Percentiles rank a stretch among this genome's conserved stretches.
These are phyloP conservation scores for Colletotrichum neosansevieriae DNA, from an alignment of 2,329 filamentous ascomycete species.

Conservation along the genomic window DNA sequence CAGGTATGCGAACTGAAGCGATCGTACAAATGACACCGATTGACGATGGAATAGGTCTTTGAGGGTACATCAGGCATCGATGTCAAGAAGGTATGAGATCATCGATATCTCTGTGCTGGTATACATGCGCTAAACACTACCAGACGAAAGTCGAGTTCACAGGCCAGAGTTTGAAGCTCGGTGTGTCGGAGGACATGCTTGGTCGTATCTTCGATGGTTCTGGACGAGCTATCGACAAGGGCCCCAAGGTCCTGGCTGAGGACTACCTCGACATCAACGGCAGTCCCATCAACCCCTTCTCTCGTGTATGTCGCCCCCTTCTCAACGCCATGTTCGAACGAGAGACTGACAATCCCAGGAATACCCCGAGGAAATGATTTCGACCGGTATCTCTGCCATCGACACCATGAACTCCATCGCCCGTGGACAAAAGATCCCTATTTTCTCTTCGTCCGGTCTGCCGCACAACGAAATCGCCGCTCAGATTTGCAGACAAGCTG, in stretches of 20 bases:
- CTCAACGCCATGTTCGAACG: neutral
- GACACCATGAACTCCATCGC: constrained; percentile 99
- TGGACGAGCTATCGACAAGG: constrained; percentile 97
- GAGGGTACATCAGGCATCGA: constrained; percentile 97
- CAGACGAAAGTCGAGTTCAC: constrained; percentile 98
- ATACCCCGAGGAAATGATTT: constrained; percentile 99
- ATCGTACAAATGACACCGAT: constrained; percentile 36
- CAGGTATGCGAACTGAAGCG: constrained; percentile 71
- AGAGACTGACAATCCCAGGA: constrained; percentile 67
- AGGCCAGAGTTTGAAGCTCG: constrained; percentile 96
- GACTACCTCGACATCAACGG: constrained; percentile 99
- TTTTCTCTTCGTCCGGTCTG: constrained; percentile 97
- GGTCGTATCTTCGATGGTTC: constrained; percentile 99
- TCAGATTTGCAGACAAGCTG: constrained; percentile 97
- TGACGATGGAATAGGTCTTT: constrained; percentile 77
- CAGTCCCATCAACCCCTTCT: constrained; percentile 98
- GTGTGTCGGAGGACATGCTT: constrained; percentile 99
- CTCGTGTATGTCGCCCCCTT: constrained; percentile 73
- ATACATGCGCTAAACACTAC: constrained; percentile 30
- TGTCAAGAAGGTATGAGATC: constrained; percentile 87
- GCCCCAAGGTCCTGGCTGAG: constrained; percentile 96
- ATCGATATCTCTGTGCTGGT: constrained; percentile 21
- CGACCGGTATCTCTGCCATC: constrained; percentile 98
- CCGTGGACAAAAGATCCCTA: constrained; percentile 99
- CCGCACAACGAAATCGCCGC: constrained; percentile 99